Conservation (phyloP, 1,284 basidiomycete genomes). For the Phellopilus nigrolimitatus region DNA sequence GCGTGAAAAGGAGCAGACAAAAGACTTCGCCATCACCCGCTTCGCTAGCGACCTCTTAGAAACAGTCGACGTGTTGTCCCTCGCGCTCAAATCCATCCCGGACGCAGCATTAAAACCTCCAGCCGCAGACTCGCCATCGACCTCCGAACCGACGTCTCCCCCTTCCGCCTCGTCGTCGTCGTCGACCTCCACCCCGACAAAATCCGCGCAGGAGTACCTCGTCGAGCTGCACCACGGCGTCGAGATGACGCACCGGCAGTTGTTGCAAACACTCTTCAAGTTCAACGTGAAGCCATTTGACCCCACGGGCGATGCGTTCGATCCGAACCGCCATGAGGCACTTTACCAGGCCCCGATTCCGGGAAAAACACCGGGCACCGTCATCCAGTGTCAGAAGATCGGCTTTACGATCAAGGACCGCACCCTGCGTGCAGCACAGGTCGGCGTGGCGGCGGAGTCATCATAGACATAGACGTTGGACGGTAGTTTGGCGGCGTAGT, state of each 20-base stretch:
- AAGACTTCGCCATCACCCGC: slow-evolving; percentile 88
- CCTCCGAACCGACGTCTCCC: slow-evolving; percentile 25
- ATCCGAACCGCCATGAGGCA: slow-evolving; percentile 94
- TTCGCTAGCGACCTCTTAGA: slow-evolving; percentile 90
- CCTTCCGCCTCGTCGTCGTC: slow-evolving; percentile 28
- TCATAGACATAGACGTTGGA: slow-evolving; percentile 36
- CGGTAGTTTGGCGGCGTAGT: neutral
- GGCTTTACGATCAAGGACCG: slow-evolving; percentile 93
- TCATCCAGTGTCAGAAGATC: slow-evolving; percentile 88
- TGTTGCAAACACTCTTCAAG: slow-evolving; percentile 87
- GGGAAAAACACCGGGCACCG: slow-evolving; percentile 83
- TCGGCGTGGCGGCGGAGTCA: slow-evolving; percentile 84
- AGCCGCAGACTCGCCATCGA: slow-evolving; percentile 27
- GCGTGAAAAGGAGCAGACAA: slow-evolving; percentile 88
- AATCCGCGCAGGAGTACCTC: slow-evolving; percentile 57
- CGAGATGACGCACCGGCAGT: slow-evolving; percentile 85
- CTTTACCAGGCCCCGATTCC: slow-evolving; percentile 91
- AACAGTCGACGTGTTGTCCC: slow-evolving; percentile 86
- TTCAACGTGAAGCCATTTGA: slow-evolving; percentile 91
- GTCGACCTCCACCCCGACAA: slow-evolving; percentile 32
- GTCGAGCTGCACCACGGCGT: slow-evolving; percentile 81
- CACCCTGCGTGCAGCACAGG: slow-evolving; percentile 91
- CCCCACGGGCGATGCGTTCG: slow-evolving; percentile 88
- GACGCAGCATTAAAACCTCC: slow-evolving; percentile 38
- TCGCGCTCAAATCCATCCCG: slow-evolving; percentile 88